Evolutionary conservation across 1,284 basidiomycete species (phyloP), one percentile per base, ranked within the genome.

Genomic region (Trichosporon coremiiforme): DNA sequence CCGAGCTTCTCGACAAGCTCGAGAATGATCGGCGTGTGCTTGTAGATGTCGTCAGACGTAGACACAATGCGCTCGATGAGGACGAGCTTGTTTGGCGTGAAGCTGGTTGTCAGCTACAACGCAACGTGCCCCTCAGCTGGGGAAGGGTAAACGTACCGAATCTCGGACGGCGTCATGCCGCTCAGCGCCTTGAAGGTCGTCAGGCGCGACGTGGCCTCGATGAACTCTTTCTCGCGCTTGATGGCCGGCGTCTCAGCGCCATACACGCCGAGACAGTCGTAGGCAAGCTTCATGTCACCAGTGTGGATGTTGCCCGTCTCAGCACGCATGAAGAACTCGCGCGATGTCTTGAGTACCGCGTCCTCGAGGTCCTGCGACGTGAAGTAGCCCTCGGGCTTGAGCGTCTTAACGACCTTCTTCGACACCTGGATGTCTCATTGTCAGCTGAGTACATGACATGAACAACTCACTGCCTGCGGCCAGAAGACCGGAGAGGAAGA

Each of bases 271-370:
- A 38, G 15, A 60, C 94, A 96, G 70, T 96, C 93, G 81, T 95
- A 95, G 0, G 95, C 95, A 50, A 94, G 85, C 82, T 94, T 95
- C 94, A 98, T 97, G 66, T 95, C 93, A 5, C 94, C 94, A 64
- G 89, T 88, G 75, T 94, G 91, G 78, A 94, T 91, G 78, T 97
- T 98, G 2, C 93, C 95, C 1, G 90, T 91, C 73, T 87, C 90
- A 4, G 95, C 91, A 75, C 96, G 96, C 79, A 97, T 93, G 82
- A 97, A 98, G 74, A 95, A 90, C 84, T 97, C 95, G 63, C 88
- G 87, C 7, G 93, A 94, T 60, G 89, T 89, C 4, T 88, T 82
- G 29, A 98, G 84, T 73, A 93, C 94, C 10, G 94, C 88, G 25
- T 90, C 87, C 81, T 96, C 94, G 15, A 93, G 84, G 0, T 84